These are phyloP conservation scores for Ophiostoma ulmi DNA, from an alignment of 2,329 filamentous ascomycete species.

Conservation along the genomic window DNA sequence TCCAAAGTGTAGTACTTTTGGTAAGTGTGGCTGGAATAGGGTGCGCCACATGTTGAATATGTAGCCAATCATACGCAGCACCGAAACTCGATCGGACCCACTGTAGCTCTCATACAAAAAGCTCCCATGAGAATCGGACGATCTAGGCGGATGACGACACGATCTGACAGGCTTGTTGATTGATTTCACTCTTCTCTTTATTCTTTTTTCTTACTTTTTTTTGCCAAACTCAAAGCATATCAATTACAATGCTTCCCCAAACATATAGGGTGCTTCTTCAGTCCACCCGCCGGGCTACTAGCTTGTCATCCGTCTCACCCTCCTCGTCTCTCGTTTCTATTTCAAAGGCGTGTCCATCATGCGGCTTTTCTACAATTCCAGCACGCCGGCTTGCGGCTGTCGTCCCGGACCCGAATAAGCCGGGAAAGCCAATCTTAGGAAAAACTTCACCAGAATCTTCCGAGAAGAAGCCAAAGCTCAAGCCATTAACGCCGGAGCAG, in stretches of 20 bases:
- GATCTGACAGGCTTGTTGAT: background rate
- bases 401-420: slow-evolving; percentile 10
- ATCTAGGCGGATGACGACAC: slow-evolving; percentile 3
- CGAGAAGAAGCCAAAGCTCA: slow-evolving; percentile 36
- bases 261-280: slow-evolving; percentile 14
- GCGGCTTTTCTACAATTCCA: slow-evolving; percentile 23
- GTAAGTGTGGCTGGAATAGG: background rate
- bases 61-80: background rate
- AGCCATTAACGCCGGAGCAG: slow-evolving; percentile 64
- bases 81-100: background rate
- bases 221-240: background rate
- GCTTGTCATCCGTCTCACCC: background rate
- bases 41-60: background rate
- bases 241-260: background rate
- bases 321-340: slow-evolving; percentile 12
- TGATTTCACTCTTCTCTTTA: background rate
- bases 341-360: slow-evolving; percentile 23
- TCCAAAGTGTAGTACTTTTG: background rate
- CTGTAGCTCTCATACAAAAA: slow-evolving; percentile 10
- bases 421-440: background rate
- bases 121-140: slow-evolving; percentile 8
- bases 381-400: slow-evolving; percentile 23
- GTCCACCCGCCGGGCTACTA: slow-evolving; percentile 9
- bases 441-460: background rate
- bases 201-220: background rate